Percentiles rank a stretch among this genome's conserved stretches.
These are phyloP conservation scores for Penicillium thymicola DNA, from an alignment of 2,329 filamentous ascomycete species.

Conservation along the genomic window DNA sequence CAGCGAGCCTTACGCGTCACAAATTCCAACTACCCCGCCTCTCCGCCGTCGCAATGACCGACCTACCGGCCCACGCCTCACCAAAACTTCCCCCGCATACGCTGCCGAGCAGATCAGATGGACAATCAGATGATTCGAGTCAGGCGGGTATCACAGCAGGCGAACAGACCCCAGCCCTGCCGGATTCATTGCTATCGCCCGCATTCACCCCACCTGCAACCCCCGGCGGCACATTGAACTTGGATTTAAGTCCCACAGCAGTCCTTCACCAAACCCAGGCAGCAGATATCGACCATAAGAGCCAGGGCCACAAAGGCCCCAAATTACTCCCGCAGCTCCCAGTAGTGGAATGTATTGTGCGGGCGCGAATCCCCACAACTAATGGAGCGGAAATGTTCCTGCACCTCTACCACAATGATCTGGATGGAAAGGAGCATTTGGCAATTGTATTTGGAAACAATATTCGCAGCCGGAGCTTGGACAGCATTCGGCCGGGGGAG, in stretches of 20 bases:
- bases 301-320: conserved; percentile 55
- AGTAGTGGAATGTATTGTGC: conserved; percentile 86
- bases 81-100: conserved; percentile 46
- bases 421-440: conserved; percentile 92
- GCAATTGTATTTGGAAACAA: conserved; percentile 92
- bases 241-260: conserved; percentile 27
- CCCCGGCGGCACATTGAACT: conserved; percentile 36
- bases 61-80: conserved; percentile 55
- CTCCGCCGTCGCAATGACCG: conserved; percentile 45
- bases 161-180: conserved; percentile 46
- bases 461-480: conserved; percentile 68
- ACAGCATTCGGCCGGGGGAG: conserved; percentile 46
- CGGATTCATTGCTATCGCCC: conserved; percentile 54
- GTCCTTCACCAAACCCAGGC: conserved; percentile 30
- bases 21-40: conserved; percentile 7
- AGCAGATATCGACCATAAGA: conserved; percentile 24
- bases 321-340: conserved; percentile 73
- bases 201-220: conserved; percentile 49
- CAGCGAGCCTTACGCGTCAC: background rate
- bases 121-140: conserved; percentile 17
- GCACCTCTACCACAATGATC: conserved; percentile 88
- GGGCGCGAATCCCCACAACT: conserved; percentile 90
- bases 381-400: conserved; percentile 94
- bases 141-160: conserved; percentile 24
- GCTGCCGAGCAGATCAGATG: conserved; percentile 16